Percentiles rank a stretch among this genome's conserved stretches.
Evolutionary conservation across 768 basidiomycete genomes (phyloP).

Genomic region (Tricholoma sp.): DNA sequence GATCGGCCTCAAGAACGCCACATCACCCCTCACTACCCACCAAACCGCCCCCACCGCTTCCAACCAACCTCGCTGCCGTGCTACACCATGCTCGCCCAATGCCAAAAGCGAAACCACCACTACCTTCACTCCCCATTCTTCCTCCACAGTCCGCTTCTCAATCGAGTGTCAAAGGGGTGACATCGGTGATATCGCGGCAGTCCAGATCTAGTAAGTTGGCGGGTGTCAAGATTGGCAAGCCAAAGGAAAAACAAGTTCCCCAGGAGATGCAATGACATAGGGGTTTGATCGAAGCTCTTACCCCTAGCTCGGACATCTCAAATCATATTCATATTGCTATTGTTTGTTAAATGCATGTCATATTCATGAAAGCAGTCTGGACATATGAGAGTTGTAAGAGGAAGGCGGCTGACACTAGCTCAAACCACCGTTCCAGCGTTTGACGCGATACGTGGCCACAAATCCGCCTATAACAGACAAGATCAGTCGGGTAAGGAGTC

Average conservation of each 20-base stretch:
- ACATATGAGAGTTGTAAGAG: conserved; percentile 16
- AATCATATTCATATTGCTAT: not conserved
- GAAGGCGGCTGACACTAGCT: conserved; percentile 21
- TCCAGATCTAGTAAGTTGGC: conserved; percentile 22
- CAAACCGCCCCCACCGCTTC: conserved; percentile 33
- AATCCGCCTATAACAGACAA: conserved; percentile 63
- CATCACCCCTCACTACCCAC: conserved; percentile 37
- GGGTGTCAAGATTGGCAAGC: conserved; percentile 37
- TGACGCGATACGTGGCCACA: conserved; percentile 99
- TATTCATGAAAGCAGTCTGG: conserved; percentile 13
- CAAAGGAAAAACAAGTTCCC: conserved; percentile 11
- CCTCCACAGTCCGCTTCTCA: conserved; percentile 7
- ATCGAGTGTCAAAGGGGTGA: conserved; percentile 4
- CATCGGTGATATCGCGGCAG: conserved; percentile 3
- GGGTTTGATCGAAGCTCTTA: not conserved
- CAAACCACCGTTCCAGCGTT: conserved; percentile 98
- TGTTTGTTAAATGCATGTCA: conserved; percentile 5
- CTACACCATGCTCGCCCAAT: conserved; percentile 5
- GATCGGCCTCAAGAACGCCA: conserved; percentile 4
- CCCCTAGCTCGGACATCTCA: not conserved
- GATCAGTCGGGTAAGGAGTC: not conserved
- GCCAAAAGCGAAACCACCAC: conserved; percentile 14
- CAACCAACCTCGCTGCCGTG: conserved; percentile 10
- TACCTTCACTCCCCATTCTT: conserved; percentile 23
- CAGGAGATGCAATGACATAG: not conserved